Conservation (phyloP, 768 basidiomycete genomes). For the Podaxis sp. region DNA sequence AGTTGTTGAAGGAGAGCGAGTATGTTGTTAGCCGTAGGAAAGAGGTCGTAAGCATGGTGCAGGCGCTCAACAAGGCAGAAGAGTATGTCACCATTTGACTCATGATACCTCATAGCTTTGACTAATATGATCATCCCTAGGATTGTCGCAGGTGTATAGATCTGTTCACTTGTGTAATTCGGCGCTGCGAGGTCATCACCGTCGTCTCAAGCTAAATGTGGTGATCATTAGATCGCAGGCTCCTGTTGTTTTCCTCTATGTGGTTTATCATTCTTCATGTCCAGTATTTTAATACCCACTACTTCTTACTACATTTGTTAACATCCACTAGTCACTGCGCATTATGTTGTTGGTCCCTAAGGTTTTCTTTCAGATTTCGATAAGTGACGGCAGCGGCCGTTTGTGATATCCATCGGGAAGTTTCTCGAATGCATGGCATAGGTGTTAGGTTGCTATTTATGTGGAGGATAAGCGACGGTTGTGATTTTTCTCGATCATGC, state of each 20-base stretch:
- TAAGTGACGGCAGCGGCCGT: background rate
- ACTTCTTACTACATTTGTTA: slow-evolving; percentile 18
- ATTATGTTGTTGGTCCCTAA: background rate
- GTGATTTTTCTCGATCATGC: background rate
- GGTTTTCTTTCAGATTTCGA: background rate
- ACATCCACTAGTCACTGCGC: background rate
- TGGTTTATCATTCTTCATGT: background rate
- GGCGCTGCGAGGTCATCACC: background rate
- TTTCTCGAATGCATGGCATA: background rate
- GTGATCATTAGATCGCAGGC: background rate
- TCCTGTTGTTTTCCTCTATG: slow-evolving; percentile 10
- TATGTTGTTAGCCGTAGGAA: slow-evolving; percentile 86
- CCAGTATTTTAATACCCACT: slow-evolving; percentile 30
- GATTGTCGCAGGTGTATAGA: slow-evolving; percentile 34
- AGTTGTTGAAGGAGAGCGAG: slow-evolving; percentile 93
- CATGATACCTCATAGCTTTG: slow-evolving; percentile 3
- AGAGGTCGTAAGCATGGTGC: slow-evolving; percentile 92
- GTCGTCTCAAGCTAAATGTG: slow-evolving; percentile 7
- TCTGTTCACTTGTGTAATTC: slow-evolving; percentile 8
- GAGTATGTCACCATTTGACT: slow-evolving; percentile 56
- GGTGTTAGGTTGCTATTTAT: background rate
- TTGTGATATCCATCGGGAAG: background rate
- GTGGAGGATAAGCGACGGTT: background rate
- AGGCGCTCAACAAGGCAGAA: slow-evolving; percentile 95
- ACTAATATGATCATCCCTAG: slow-evolving; percentile 20